Conservation (phyloP, 805 yeast species). For the Grigorovia transvaalensis region DNA sequence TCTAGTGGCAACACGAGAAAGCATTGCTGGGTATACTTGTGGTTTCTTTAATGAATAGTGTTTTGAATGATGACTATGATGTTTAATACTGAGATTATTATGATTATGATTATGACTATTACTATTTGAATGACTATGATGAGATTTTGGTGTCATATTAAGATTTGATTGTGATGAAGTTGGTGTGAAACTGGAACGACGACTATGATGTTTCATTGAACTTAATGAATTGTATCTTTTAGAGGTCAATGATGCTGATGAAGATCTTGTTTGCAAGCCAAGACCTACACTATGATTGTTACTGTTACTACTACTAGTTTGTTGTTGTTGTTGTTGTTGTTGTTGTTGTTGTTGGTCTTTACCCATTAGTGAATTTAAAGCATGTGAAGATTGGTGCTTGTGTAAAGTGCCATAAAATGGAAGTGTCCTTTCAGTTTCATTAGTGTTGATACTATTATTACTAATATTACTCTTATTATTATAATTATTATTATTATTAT, state of each 20-base stretch:
- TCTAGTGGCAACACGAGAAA: conserved; percentile 73
- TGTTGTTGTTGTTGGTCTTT: conserved; percentile 1
- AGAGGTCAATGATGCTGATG: conserved; percentile 31
- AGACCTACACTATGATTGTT: conserved; percentile 17
- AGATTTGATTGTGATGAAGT: conserved; percentile 2
- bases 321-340: not conserved
- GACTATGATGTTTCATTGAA: conserved; percentile 3
- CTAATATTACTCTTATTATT: conserved; percentile 1
- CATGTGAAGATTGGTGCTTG: conserved; percentile 1
- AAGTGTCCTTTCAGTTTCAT: not conserved
- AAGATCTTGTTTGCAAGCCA: conserved; percentile 38
- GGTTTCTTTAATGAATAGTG: conserved; percentile 36
- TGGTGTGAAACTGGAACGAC: conserved; percentile 3
- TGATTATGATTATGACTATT: not conserved
- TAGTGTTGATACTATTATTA: not conserved
- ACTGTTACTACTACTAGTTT: not conserved
- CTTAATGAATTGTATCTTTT: conserved; percentile 29
- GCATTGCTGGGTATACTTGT: conserved; percentile 76
- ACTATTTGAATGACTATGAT: not conserved
- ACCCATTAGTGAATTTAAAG: conserved; percentile 4
- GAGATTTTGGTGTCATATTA: conserved; percentile 2
- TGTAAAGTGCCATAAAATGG: conserved; percentile 1
- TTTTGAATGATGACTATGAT: not conserved
- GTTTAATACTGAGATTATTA: conserved; percentile 4
- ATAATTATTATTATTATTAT: not conserved